A percentile compares a stretch with the other conserved stretches of the same genome.
Conservation (phyloP, 257 asterid species). For the Petunia secreta region DNA sequence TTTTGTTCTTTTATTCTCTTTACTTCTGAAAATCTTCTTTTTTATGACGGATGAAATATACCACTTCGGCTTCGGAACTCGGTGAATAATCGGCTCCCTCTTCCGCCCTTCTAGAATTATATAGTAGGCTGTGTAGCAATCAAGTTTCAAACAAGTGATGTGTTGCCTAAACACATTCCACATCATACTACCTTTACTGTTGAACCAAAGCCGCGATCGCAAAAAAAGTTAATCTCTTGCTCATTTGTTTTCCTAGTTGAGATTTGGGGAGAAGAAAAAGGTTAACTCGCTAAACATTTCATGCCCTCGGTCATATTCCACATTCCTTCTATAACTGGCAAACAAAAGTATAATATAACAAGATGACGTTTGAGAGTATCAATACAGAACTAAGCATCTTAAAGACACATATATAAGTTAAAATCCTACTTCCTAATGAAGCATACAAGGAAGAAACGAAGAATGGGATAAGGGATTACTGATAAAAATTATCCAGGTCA, state of each 20-base stretch:
- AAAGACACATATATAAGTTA: neutral
- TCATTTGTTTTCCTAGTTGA: slow-evolving; percentile 3
- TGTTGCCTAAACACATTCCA: neutral
- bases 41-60: neutral
- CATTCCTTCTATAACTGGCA: slow-evolving; percentile 7
- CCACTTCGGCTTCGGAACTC: neutral
- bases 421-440: neutral
- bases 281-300: neutral
- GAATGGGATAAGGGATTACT: neutral
- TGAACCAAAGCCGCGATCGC: neutral
- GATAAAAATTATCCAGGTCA: neutral
- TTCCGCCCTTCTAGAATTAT: neutral
- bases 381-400: neutral
- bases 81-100: neutral
- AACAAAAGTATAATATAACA: neutral
- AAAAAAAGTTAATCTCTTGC: neutral
- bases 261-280: neutral
- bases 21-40: neutral
- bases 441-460: neutral
- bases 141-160: neutral
- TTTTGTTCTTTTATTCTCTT: neutral
- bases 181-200: neutral
- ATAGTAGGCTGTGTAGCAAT: neutral
- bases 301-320: neutral
- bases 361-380: neutral